phyloP scores from a whole-genome alignment of 2,329 filamentous ascomycete species.

The Penicillium sp. region DNA sequence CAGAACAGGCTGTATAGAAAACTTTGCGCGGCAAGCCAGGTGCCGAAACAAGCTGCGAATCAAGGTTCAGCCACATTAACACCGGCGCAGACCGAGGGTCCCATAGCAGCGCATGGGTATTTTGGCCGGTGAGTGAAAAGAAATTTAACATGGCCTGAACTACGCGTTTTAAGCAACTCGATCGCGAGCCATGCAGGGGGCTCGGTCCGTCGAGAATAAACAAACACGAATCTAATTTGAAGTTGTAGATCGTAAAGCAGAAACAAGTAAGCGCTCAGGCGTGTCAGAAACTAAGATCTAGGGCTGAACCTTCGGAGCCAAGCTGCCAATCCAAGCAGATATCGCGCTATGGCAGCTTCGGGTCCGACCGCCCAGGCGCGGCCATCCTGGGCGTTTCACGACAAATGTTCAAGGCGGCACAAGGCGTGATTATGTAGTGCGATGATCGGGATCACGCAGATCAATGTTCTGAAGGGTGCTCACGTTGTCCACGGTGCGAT shows the following conservation, averaged over 20 bases:
- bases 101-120: constrained; percentile 1
- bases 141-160: background rate
- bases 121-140: constrained; percentile 14
- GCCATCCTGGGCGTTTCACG: constrained; percentile 10
- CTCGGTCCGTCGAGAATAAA: background rate
- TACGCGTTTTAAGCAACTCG: background rate
- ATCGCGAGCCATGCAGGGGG: constrained; percentile 8
- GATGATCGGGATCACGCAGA: background rate
- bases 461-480: background rate
- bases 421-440: constrained; percentile 11
- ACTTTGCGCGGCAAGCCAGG: background rate
- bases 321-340: constrained; percentile 7
- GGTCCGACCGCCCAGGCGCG: constrained; percentile 15
- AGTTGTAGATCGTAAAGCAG: background rate
- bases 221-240: background rate
- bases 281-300: constrained; percentile 15
- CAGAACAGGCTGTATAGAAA: constrained; percentile 2
- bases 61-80: constrained; percentile 23
- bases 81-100: constrained; percentile 9
- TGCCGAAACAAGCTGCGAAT: constrained; percentile 6
- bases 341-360: constrained; percentile 4
- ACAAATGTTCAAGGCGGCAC: constrained; percentile 1
- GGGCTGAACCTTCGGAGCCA: constrained; percentile 17
- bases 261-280: constrained; percentile 1
- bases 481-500: constrained; percentile 3